Evolutionary conservation across 2,329 filamentous ascomycete genomes (phyloP).

Genomic region (Fusarium sterilihyphosum): DNA sequence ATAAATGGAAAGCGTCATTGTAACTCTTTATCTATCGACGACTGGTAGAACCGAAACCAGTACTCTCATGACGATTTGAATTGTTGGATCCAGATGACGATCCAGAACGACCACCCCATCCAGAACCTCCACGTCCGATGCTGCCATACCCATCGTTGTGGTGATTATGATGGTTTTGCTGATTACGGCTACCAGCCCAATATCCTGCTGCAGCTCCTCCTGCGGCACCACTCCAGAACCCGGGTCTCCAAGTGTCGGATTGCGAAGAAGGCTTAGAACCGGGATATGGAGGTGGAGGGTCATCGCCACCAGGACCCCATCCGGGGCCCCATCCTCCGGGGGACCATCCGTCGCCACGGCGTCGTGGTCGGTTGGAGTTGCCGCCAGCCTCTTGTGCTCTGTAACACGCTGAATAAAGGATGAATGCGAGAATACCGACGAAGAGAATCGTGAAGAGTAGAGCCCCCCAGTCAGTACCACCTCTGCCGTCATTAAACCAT

Average conservation of each 20-base stretch:
- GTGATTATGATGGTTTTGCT: conserved; percentile 40
- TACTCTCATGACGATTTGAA: conserved; percentile 69
- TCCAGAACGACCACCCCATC: conserved; percentile 43
- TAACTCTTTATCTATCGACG: conserved; percentile 55
- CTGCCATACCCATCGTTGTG: conserved; percentile 48
- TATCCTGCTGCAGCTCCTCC: conserved; percentile 77
- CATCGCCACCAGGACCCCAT: conserved; percentile 55
- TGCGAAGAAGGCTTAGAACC: conserved; percentile 50
- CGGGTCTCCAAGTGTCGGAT: conserved; percentile 70
- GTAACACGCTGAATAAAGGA: conserved; percentile 65
- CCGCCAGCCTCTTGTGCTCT: conserved; percentile 7
- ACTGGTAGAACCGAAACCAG: conserved; percentile 77
- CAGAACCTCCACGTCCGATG: conserved; percentile 47
- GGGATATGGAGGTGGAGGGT: conserved; percentile 62
- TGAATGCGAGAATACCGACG: conserved; percentile 67
- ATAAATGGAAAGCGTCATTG: conserved; percentile 41
- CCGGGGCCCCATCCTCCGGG: conserved; percentile 51
- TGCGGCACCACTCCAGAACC: conserved; percentile 78
- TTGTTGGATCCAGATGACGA: conserved; percentile 51
- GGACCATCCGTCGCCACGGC: conserved; percentile 45
- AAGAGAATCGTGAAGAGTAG: conserved; percentile 72
- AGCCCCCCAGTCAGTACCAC: conserved; percentile 48
- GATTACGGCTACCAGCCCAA: conserved; percentile 62
- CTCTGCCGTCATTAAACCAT: conserved; percentile 47
- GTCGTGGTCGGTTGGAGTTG: conserved; percentile 23